Conservation (phyloP, 2,329 filamentous ascomycete species). For the Verticillium isaacii region DNA sequence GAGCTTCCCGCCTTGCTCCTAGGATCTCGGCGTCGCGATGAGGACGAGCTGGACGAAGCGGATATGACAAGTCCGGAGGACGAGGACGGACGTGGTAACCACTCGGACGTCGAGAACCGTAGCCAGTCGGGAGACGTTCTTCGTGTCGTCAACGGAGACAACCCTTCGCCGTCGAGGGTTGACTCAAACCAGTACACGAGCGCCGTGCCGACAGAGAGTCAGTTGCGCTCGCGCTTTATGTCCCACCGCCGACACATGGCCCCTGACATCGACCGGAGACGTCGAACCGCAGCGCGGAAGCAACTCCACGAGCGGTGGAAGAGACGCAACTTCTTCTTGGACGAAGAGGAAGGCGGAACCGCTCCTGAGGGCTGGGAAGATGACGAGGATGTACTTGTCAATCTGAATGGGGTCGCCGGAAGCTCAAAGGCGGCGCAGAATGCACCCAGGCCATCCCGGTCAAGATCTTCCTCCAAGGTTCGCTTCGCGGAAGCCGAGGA, state of each 20-base stretch:
- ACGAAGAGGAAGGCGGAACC: slow-evolving; percentile 75
- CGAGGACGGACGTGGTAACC: slow-evolving; percentile 17
- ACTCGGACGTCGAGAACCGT: slow-evolving; percentile 19
- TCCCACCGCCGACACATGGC: slow-evolving; percentile 28
- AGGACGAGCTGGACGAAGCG: slow-evolving; percentile 12
- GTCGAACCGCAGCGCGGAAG: slow-evolving; percentile 36
- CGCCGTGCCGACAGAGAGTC: slow-evolving; percentile 32
- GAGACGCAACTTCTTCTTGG: slow-evolving; percentile 74
- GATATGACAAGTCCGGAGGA: slow-evolving; percentile 15
- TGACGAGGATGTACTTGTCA: slow-evolving; percentile 50
- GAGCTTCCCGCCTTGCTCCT: slow-evolving; percentile 36
- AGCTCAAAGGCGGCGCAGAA: slow-evolving; percentile 35
- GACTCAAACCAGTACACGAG: slow-evolving; percentile 23
- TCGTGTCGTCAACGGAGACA: slow-evolving; percentile 3
- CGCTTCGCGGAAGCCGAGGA: slow-evolving; percentile 68
- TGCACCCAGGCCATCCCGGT: slow-evolving; percentile 42
- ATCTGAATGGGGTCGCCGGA: slow-evolving; percentile 31
- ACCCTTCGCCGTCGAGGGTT: slow-evolving; percentile 4
- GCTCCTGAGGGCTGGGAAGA: slow-evolving; percentile 60
- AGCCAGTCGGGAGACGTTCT: background rate
- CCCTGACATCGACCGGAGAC: slow-evolving; percentile 32
- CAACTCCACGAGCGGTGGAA: slow-evolving; percentile 69
- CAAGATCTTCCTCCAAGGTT: slow-evolving; percentile 74
- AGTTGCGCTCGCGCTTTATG: slow-evolving; percentile 32
- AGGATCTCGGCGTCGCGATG: slow-evolving; percentile 13